These are phyloP conservation scores for Funneliformis caledonium DNA, from an alignment of 371 early-diverging fungal genomes.

Conservation along the genomic window DNA sequence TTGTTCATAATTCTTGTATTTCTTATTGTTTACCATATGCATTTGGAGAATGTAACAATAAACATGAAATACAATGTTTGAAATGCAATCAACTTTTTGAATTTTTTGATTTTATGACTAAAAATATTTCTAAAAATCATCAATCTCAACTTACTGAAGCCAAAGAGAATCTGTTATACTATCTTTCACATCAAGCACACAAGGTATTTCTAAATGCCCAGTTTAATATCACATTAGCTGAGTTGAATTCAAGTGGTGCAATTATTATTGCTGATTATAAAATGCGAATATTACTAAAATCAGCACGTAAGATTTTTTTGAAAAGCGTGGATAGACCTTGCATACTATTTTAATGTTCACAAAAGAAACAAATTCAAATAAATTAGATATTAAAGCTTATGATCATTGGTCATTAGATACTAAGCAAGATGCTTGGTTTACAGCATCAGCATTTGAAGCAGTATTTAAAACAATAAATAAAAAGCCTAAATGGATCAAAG, in stretches of 20 bases:
- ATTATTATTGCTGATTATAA: constrained; percentile 12
- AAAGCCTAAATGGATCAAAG: background rate
- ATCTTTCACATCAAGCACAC: background rate
- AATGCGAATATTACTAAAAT: background rate
- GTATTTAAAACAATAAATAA: background rate
- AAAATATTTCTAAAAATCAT: background rate
- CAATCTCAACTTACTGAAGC: background rate
- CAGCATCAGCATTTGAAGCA: background rate
- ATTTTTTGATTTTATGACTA: background rate
- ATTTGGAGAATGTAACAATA: background rate
- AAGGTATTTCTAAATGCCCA: background rate
- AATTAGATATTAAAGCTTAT: background rate
- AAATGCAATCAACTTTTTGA: constrained; percentile 15
- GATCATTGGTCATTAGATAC: background rate
- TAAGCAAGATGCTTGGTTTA: background rate
- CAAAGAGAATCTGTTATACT: background rate
- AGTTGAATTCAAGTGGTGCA: background rate
- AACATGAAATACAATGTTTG: background rate
- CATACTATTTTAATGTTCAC: background rate
- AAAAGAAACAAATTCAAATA: background rate
- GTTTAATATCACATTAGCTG: background rate
- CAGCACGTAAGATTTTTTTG: background rate
- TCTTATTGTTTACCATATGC: background rate
- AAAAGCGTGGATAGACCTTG: constrained; percentile 1
- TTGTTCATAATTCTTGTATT: background rate